phyloP scores from a whole-genome alignment of 1,284 basidiomycete species.

The Cerrena zonata region DNA sequence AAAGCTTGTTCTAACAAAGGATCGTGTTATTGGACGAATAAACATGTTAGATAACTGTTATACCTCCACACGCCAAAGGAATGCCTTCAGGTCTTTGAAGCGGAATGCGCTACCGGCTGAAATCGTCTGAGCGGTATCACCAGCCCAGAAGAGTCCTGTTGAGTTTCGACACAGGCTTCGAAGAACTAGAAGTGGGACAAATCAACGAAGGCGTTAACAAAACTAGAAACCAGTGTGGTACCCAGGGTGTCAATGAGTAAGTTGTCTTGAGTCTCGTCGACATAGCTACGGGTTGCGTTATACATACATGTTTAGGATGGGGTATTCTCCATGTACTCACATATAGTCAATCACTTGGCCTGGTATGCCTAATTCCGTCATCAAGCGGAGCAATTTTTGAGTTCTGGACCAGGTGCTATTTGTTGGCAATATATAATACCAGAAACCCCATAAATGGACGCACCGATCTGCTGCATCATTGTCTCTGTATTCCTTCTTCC shows the following conservation, averaged over 20 bases:
- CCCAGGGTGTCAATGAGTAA: slow-evolving; percentile 58
- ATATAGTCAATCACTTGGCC: slow-evolving; percentile 50
- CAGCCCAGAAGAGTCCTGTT: slow-evolving; percentile 70
- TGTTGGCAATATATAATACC: no score
- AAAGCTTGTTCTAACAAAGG: background rate
- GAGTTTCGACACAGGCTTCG: slow-evolving; percentile 55
- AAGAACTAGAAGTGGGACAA: slow-evolving; percentile 40
- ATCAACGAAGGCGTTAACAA: background rate
- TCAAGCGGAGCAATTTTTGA: no score
- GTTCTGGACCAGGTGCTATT: no score
- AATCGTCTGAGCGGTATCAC: slow-evolving; percentile 75
- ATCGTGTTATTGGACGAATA: background rate
- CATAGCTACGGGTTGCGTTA: slow-evolving; percentile 39
- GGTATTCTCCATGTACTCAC: slow-evolving; percentile 30
- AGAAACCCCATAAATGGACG: slow-evolving; percentile 1
- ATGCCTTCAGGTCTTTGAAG: slow-evolving; percentile 66
- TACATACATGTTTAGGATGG: background rate
- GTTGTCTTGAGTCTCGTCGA: slow-evolving; percentile 72
- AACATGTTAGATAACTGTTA: background rate
- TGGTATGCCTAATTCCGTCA: slow-evolving; percentile 30
- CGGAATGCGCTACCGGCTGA: slow-evolving; percentile 65
- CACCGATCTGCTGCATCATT: slow-evolving; percentile 55
- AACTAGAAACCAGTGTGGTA: slow-evolving; percentile 20
- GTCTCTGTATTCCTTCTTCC: slow-evolving; percentile 39
- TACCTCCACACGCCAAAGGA: slow-evolving; percentile 56